Conservation (phyloP, 805 yeast genomes). For the Metschnikowia amazonensis region DNA sequence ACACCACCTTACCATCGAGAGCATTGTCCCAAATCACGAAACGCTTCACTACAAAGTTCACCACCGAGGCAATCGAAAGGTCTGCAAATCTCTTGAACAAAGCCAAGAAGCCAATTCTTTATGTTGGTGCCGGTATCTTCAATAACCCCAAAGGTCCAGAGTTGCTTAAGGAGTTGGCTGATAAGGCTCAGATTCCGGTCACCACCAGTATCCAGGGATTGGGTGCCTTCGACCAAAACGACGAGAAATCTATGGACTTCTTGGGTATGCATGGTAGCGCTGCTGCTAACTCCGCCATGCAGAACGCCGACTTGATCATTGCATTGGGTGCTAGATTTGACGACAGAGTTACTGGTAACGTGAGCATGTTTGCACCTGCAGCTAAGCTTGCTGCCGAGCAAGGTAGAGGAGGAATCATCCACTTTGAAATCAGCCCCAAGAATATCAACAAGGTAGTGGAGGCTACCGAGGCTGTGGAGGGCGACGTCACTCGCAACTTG, state of each 20-base stretch:
- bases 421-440: conserved; percentile 93
- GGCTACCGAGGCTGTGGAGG: conserved; percentile 95
- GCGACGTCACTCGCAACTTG: conserved; percentile 84
- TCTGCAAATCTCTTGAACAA: conserved; percentile 74
- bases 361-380: conserved; percentile 86
- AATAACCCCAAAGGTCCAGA: conserved; percentile 77
- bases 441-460: conserved; percentile 96
- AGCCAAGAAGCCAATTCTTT: conserved; percentile 85
- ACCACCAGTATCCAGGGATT: conserved; percentile 93
- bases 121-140: conserved; percentile 89
- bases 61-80: conserved; percentile 66
- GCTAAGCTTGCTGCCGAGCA: conserved; percentile 87
- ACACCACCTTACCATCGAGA: conserved; percentile 69
- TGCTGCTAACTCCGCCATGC: conserved; percentile 92
- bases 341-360: conserved; percentile 92
- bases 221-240: conserved; percentile 91
- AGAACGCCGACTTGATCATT: conserved; percentile 85
- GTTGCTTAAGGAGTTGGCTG: conserved; percentile 77
- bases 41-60: conserved; percentile 68
- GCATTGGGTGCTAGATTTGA: conserved; percentile 98
- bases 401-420: conserved; percentile 91
- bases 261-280: conserved; percentile 98
- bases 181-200: conserved; percentile 89
- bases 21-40: conserved; percentile 69
- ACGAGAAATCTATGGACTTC: conserved; percentile 89